Percentiles rank a stretch among this genome's conserved stretches.
These are phyloP conservation scores for Blastobotrys peoriensis DNA, from an alignment of 805 yeast species.

Conservation along the genomic window DNA sequence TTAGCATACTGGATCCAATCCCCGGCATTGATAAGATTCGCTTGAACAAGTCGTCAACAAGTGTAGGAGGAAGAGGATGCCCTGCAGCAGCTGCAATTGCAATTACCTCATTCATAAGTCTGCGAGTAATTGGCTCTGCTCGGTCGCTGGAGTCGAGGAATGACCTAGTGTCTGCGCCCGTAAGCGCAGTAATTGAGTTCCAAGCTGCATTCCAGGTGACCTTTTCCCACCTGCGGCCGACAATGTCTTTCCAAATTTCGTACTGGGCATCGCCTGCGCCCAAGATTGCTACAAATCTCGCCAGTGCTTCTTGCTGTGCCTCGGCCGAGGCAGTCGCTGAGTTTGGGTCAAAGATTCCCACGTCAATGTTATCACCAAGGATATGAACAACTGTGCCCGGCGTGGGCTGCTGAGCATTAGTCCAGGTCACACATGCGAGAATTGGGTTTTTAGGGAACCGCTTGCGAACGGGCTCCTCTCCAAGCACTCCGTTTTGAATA, in stretches of 20 bases:
- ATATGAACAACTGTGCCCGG: slow-evolving; percentile 32
- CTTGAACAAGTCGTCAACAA: slow-evolving; percentile 14
- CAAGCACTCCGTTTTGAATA: slow-evolving; percentile 16
- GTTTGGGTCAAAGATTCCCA: slow-evolving; percentile 31
- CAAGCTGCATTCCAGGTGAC: slow-evolving; percentile 21
- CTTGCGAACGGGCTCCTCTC: slow-evolving; percentile 9
- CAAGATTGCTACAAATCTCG: slow-evolving; percentile 36
- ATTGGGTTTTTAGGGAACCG: slow-evolving; percentile 13
- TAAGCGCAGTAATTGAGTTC: slow-evolving; percentile 20
- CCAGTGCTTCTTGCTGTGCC: background rate
- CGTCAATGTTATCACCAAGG: slow-evolving; percentile 40
- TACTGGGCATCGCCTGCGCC: slow-evolving; percentile 11
- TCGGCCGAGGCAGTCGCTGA: slow-evolving; percentile 29
- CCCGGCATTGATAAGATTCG: slow-evolving; percentile 4
- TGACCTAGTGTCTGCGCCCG: slow-evolving; percentile 14
- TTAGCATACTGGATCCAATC: slow-evolving; percentile 60
- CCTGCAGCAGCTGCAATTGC: slow-evolving; percentile 67
- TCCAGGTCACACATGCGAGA: slow-evolving; percentile 17
- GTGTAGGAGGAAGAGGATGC: slow-evolving; percentile 5
- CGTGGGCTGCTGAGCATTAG: slow-evolving; percentile 10
- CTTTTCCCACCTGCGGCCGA: slow-evolving; percentile 19
- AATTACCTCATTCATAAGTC: slow-evolving; percentile 58
- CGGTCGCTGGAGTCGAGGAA: slow-evolving; percentile 12
- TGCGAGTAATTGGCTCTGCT: slow-evolving; percentile 11
- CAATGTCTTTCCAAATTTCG: slow-evolving; percentile 13